A percentile compares a stretch with the other conserved stretches of the same genome.
phyloP scores from a whole-genome alignment of 768 basidiomycete genomes.

The Peribolospora kevripleyi region DNA sequence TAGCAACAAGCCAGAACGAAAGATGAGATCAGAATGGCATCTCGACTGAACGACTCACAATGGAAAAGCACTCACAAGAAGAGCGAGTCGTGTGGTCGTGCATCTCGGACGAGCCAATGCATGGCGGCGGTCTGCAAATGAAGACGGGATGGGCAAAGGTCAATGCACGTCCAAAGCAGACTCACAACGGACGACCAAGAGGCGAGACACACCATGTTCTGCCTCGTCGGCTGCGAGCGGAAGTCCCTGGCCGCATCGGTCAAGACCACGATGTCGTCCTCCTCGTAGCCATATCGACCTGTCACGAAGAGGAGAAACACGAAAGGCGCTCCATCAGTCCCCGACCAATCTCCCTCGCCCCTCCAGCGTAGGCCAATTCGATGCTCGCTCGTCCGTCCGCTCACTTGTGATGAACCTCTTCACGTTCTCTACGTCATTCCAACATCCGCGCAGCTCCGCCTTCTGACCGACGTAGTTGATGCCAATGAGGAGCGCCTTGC shows the following conservation, averaged over 20 bases:
- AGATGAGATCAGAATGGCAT: too few relatives aligned
- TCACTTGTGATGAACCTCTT: constrained; percentile 28
- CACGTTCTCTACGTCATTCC: constrained; percentile 73
- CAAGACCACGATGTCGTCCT: constrained; percentile 62
- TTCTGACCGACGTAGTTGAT: constrained; percentile 45
- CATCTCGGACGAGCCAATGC: constrained; percentile 71
- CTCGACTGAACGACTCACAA: neutral
- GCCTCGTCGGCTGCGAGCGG: constrained; percentile 43
- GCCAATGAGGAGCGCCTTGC: too few relatives aligned
- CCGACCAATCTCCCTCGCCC: neutral
- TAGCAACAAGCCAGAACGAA: neutral
- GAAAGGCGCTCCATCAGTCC: constrained; percentile 1
- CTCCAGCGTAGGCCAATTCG: constrained; percentile 23
- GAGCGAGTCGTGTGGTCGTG: constrained; percentile 51
- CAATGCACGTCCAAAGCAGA: neutral
- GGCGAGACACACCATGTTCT: constrained; percentile 42
- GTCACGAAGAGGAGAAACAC: neutral
- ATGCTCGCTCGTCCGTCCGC: constrained; percentile 21
- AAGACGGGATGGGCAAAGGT: neutral
- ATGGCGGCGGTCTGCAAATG: constrained; percentile 40
- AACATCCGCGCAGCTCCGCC: constrained; percentile 54
- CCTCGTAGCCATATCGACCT: constrained; percentile 38
- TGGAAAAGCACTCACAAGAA: constrained; percentile 44
- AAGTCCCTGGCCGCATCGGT: constrained; percentile 46
- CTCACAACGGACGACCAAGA: neutral